phyloP scores from a whole-genome alignment of 192 early-diverging fungal genomes.

The Backusella sp. region DNA sequence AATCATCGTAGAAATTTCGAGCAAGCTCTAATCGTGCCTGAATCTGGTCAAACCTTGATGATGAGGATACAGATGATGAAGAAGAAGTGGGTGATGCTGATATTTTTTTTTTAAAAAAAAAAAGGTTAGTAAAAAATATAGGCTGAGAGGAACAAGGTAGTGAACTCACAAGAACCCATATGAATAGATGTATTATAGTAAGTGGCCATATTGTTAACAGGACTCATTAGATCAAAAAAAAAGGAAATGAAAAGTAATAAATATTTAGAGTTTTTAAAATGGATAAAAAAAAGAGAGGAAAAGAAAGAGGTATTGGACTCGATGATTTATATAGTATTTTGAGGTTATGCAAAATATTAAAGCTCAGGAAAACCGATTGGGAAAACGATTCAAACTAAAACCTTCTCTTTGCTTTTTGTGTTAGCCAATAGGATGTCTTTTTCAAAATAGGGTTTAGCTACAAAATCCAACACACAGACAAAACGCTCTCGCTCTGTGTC shows the following conservation, averaged over 20 bases:
- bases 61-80: background rate
- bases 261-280: background rate
- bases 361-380: slow-evolving; percentile 9
- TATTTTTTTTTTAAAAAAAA: background rate
- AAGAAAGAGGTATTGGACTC: background rate
- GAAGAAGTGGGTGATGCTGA: background rate
- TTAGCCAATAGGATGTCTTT: background rate
- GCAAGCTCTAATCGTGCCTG: slow-evolving; percentile 49
- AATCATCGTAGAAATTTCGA: slow-evolving; percentile 53
- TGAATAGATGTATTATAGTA: slow-evolving; percentile 13
- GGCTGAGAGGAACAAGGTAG: background rate
- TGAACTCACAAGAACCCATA: slow-evolving; percentile 2
- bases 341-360: background rate
- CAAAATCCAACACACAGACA: slow-evolving; percentile 1
- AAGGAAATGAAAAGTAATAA: background rate
- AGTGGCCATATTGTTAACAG: slow-evolving; percentile 2
- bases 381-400: background rate
- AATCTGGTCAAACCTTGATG: slow-evolving; percentile 42
- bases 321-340: background rate
- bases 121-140: background rate
- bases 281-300: background rate
- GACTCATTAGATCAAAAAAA: slow-evolving; percentile 11
- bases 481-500: background rate
- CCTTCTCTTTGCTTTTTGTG: slow-evolving; percentile 11
- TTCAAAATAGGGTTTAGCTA: slow-evolving; percentile 3